Percentiles rank a stretch among this genome's conserved stretches.
These are phyloP conservation scores for Globisporangium alternatum DNA, from an alignment of 352 stramenopile species.

Conservation along the genomic window DNA sequence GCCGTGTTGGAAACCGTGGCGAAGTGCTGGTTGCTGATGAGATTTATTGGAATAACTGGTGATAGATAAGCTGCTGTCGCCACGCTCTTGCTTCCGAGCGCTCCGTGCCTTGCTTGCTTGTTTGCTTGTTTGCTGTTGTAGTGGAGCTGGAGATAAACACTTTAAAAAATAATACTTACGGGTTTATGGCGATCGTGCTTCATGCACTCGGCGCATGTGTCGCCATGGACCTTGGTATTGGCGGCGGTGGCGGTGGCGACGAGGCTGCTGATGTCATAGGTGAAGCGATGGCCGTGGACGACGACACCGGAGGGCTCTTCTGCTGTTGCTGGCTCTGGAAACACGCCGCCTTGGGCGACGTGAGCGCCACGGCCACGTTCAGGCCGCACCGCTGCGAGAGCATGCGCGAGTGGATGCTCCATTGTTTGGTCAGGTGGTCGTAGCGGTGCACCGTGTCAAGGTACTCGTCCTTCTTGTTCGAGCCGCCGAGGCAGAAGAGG, in stretches of 20 bases:
- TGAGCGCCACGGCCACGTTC: slow-evolving; percentile 52
- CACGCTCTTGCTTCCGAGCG: slow-evolving; percentile 9
- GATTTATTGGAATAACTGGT: background rate
- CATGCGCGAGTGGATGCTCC: slow-evolving; percentile 62
- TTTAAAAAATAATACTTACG: slow-evolving; percentile 12
- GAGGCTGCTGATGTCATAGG: background rate
- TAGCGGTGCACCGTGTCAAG: slow-evolving; percentile 65
- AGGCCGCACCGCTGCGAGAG: slow-evolving; percentile 56
- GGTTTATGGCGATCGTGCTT: background rate
- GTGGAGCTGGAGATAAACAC: background rate
- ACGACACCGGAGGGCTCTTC: background rate
- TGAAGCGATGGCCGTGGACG: background rate
- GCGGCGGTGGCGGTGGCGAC: background rate
- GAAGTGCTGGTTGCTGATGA: background rate
- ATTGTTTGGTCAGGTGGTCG: slow-evolving; percentile 59
- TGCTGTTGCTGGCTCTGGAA: slow-evolving; percentile 25
- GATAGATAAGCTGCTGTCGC: slow-evolving; percentile 1
- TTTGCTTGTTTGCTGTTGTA: background rate
- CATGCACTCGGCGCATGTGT: slow-evolving; percentile 8
- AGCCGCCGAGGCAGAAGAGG: slow-evolving; percentile 67
- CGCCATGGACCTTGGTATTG: slow-evolving; percentile 1
- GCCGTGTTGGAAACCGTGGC: background rate
- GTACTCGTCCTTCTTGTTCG: slow-evolving; percentile 78
- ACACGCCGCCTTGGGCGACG: slow-evolving; percentile 34
- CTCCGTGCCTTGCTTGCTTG: background rate